Evolutionary conservation across 257 asterid genomes (phyloP), one percentile per base, ranked within the genome.

Genomic region (Petrea volubilis): DNA sequence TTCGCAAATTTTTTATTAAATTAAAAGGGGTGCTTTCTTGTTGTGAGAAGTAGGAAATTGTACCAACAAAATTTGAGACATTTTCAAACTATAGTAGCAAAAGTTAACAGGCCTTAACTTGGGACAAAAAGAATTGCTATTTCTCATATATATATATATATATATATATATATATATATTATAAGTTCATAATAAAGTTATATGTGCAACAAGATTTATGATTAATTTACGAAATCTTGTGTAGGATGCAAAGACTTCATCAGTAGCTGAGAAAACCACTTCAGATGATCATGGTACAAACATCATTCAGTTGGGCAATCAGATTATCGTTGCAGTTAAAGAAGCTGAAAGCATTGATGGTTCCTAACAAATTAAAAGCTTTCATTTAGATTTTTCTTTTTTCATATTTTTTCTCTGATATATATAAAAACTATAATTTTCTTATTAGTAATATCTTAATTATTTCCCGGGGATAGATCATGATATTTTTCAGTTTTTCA

Each of bases 241-340:
- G 31, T 86, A 86, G 90, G 84, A 69, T 67, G 56, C 44, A 1
- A 63, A 21, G 58, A 5, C 53, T 44, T 43, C 28, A n/a, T 24
- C 24, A 28, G 68, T 27, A 43, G 64, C 34, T 14, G 69, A 34
- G 29, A 29, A 86, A 43, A 41, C n/a, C n/a, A 63, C 6, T 40
- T 59, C 21, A 5, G 67, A 31, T 31, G 41, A 49, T 78, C 61
- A 23, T 11, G 75, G 50, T 12, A 29, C 64, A 59, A 56, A 47
- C 20, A 3, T 7, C 41, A 11, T 49, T 69, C 77, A 68, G 60
- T 23, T 57, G 64, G 73, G 61, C 15, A 33, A 74, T 50, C 74
- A 61, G 23, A 67, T 21, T 59, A 50, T 60, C 21, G n/a, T 64
- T 7, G 67, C 63, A 31, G 58, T 52, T 67, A 15, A 72, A 52